Evolutionary conservation across 805 yeast species (phyloP), one percentile per base, ranked within the genome.

Genomic region (Candida gorgasii): DNA sequence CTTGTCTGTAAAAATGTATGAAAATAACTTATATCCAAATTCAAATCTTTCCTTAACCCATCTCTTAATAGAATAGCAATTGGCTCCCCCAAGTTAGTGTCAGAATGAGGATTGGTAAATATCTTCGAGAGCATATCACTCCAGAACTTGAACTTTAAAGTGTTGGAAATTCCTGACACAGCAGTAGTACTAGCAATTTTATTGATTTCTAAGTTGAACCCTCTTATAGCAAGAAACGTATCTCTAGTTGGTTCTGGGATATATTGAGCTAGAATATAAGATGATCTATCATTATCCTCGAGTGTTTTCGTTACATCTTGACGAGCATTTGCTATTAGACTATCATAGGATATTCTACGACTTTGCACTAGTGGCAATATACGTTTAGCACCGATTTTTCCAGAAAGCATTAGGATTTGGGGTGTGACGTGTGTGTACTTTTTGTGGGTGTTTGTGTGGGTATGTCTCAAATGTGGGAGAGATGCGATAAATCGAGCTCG

Each of bases 71-170:
- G 61, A n/a, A 79, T 62, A 3, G 80, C 79, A 5, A 80, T 76
- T 1, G 95, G 92, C 50, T 82, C 89, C 0, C 79, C 80, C 12
- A 79, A 64, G 37, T 65, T 62, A 33, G 62, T 52, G 12, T 62
- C 66, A 27, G 58, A 45, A 19, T 44, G 28, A 3, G 71, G 69
- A 48, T 61, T 50, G 9, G 63, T 54, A 47, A 73, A 72, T 6
- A 80, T 67, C 45, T 69, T 71, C 28, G 72, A 68, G 5, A 87
- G 44, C 45, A 76, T 68, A 39, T 84, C 85, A 46, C 79, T 72
- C 95, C 95, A 88, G 59, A 84, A 85, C 51, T 81, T 80, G 57
- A 85, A 78, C 53, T 85, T 80, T 55, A 86, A 43, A 24, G 60
- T 57, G 1, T 77, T 69, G 27, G 75, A 63, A 8, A 65, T 36